phyloP scores from a whole-genome alignment of 345 rosid species.

The Lagerstroemia speciosa region DNA sequence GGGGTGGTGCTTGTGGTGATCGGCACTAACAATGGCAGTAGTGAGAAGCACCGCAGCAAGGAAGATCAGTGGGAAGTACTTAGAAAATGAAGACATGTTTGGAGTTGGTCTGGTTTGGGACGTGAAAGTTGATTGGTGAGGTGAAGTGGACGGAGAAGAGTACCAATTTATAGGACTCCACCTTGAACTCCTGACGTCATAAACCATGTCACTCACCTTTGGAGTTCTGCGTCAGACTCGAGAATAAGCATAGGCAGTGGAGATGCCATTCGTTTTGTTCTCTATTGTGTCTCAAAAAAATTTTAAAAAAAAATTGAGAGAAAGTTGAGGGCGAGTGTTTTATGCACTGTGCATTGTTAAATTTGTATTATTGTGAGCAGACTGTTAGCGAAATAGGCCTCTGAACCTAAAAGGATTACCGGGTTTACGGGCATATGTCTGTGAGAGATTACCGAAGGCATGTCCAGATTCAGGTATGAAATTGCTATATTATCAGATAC shows the following conservation, averaged over 20 bases:
- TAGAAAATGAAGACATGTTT: constrained; percentile 1
- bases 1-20: constrained; percentile 8
- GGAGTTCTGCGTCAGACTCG: background rate
- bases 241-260: background rate
- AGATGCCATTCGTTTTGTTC: background rate
- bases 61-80: background rate
- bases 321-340: too few relatives aligned
- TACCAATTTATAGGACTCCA: background rate
- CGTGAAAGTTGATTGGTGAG: background rate
- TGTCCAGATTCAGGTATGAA: too few relatives aligned
- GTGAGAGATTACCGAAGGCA: too few relatives aligned
- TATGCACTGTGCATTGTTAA: too few relatives aligned
- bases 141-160: background rate
- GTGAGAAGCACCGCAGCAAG: constrained; percentile 8
- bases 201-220: constrained; percentile 2
- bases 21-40: constrained; percentile 1
- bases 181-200: background rate
- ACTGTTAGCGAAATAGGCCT: too few relatives aligned
- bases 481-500: too few relatives aligned
- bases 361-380: too few relatives aligned
- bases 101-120: background rate
- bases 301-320: too few relatives aligned
- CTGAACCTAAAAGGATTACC: too few relatives aligned
- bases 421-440: too few relatives aligned
- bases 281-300: too few relatives aligned